phyloP scores from a whole-genome alignment of 2,329 filamentous ascomycete species.

The Knufia fluminis region DNA sequence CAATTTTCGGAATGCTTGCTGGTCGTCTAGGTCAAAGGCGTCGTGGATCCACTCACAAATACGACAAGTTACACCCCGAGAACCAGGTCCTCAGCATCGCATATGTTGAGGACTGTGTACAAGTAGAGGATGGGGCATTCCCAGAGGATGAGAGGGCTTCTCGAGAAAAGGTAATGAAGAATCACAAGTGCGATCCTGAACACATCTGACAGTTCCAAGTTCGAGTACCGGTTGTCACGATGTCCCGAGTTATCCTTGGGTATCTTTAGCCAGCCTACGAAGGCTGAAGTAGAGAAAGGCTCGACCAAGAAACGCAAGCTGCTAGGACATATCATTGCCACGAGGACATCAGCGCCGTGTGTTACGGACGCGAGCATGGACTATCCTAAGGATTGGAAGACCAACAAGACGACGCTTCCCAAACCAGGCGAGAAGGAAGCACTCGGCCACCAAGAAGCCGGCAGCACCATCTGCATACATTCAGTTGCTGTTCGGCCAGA shows the following conservation, averaged over 20 bases:
- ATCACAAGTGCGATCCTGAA: not conserved
- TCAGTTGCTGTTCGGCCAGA: constrained; percentile 70
- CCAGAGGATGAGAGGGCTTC: constrained; percentile 49
- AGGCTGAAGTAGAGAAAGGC: constrained; percentile 44
- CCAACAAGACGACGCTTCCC: constrained; percentile 30
- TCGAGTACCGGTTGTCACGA: constrained; percentile 63
- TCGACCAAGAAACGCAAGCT: constrained; percentile 45
- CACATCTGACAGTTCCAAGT: constrained; percentile 37
- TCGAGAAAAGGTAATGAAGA: constrained; percentile 47
- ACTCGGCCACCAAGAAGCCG: constrained; percentile 62
- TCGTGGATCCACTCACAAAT: constrained; percentile 21
- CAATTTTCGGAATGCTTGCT: constrained; percentile 22
- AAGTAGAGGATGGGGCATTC: constrained; percentile 50
- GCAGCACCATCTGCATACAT: constrained; percentile 70
- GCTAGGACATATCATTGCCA: constrained; percentile 69
- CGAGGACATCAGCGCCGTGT: constrained; percentile 52
- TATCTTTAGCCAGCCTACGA: constrained; percentile 58
- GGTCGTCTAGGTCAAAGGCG: constrained; percentile 20
- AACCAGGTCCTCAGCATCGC: constrained; percentile 59
- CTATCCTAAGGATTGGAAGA: constrained; percentile 58
- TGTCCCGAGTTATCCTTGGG: constrained; percentile 72
- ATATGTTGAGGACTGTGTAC: constrained; percentile 45
- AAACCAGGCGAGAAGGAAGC: constrained; percentile 32
- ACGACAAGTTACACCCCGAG: constrained; percentile 59
- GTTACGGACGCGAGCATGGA: constrained; percentile 72